Conservation (phyloP, 352 stramenopile species). For the Thalassiosira mediterranea region DNA sequence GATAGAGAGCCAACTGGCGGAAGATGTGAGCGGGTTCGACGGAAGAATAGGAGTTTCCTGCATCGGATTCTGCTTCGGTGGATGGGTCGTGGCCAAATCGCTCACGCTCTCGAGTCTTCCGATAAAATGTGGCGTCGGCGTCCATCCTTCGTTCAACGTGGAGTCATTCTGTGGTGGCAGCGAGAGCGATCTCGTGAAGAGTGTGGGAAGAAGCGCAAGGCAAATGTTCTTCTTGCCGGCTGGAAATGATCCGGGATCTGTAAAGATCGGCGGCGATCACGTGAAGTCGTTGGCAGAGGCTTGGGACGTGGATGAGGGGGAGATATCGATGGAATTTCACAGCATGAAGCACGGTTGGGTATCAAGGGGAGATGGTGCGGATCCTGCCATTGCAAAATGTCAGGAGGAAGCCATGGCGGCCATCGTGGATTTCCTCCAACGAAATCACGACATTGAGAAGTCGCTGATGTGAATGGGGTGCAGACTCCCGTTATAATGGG, state of each 20-base stretch:
- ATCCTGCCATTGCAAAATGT: not conserved
- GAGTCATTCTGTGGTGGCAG: not conserved
- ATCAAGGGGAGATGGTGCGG: not conserved
- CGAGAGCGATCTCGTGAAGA: not conserved
- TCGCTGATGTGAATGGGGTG: no score
- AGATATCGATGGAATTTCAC: not conserved
- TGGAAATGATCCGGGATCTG: not conserved
- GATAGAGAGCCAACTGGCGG: not conserved
- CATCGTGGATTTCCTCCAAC: not conserved
- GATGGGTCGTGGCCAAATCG: not conserved
- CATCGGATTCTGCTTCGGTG: not conserved
- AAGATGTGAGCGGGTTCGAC: no score
- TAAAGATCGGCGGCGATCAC: not conserved
- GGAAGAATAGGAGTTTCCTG: not conserved
- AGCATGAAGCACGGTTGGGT: conserved; percentile 1
- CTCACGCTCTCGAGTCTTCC: not conserved
- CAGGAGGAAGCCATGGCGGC: not conserved
- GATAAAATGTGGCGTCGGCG: not conserved
- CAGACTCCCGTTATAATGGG: no score
- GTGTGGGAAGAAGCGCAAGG: not conserved
- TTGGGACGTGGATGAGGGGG: not conserved
- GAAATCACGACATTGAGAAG: no score
- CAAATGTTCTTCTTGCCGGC: not conserved
- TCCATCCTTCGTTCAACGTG: not conserved
- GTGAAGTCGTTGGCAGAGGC: not conserved